Conservation (phyloP, 768 basidiomycete genomes). For the Floccularia luteovirens region DNA sequence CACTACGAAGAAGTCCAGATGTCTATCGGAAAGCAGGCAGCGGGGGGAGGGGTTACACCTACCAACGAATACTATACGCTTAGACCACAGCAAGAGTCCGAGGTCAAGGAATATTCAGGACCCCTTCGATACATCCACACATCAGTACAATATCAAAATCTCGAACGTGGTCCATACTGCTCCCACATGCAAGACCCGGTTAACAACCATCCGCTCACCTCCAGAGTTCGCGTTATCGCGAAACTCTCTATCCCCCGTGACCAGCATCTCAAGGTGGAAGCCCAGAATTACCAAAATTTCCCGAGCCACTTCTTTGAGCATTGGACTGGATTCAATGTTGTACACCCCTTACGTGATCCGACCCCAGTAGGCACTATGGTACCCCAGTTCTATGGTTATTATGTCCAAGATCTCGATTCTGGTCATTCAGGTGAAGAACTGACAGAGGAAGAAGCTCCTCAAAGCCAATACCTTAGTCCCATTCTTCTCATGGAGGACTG, state of each 20-base stretch:
- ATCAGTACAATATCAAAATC: conserved; percentile 22
- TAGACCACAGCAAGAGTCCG: neutral
- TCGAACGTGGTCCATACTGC: conserved; percentile 20
- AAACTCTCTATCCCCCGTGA: conserved; percentile 36
- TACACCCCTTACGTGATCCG: conserved; percentile 31
- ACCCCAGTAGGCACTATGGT: conserved; percentile 42
- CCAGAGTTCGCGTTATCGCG: conserved; percentile 31
- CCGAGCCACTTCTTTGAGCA: conserved; percentile 38
- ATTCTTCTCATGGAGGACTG: conserved; percentile 38
- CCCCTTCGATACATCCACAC: conserved; percentile 17
- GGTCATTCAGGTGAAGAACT: conserved; percentile 1
- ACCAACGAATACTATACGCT: too few relatives aligned
- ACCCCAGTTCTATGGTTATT: conserved; percentile 63
- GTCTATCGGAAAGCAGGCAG: neutral
- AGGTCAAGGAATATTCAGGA: conserved; percentile 12
- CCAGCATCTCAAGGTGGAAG: conserved; percentile 29
- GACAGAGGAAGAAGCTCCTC: conserved; percentile 1
- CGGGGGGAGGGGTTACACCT: neutral
- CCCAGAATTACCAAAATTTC: conserved; percentile 35
- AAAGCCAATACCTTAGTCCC: conserved; percentile 22
- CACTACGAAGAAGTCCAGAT: neutral
- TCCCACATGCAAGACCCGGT: conserved; percentile 12
- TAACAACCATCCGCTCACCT: conserved; percentile 21
- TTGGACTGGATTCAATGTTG: conserved; percentile 40
- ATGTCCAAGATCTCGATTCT: conserved; percentile 18